A percentile compares a stretch with the other conserved stretches of the same genome.
Evolutionary conservation across 345 rosid genomes (phyloP).

Genomic region (Turnera subulata): DNA sequence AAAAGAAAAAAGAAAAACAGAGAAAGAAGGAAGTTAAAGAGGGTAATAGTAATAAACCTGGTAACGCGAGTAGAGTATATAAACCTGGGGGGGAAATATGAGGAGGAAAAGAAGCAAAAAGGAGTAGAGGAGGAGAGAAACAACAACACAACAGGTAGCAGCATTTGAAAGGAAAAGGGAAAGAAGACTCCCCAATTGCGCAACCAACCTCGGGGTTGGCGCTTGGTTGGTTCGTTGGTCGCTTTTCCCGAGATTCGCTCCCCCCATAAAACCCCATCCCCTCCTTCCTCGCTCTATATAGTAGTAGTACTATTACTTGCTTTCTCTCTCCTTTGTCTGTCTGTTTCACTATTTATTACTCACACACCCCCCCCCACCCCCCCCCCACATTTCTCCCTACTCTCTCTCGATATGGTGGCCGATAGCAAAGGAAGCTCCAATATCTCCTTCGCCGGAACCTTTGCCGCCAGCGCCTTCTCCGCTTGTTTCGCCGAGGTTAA

Average conservation of each 20-base stretch:
- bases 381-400: not conserved
- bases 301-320: too few relatives aligned
- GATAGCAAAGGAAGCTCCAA: constrained; percentile 65
- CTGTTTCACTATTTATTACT: not conserved
- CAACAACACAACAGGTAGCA: not conserved
- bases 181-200: not conserved
- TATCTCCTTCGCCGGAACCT: constrained; percentile 74
- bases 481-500: constrained; percentile 93
- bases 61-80: not conserved
- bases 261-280: not conserved
- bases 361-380: not conserved
- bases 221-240: not conserved
- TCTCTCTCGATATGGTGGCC: constrained; percentile 60
- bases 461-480: constrained; percentile 89
- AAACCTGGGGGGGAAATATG: not conserved
- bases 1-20: not conserved
- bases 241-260: constrained; percentile 16
- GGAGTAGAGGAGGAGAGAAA: too few relatives aligned
- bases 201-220: not conserved
- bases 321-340: not conserved
- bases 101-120: too few relatives aligned
- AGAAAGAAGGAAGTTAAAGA: not conserved
- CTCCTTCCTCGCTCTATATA: not conserved
- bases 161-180: not conserved
- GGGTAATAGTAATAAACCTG: not conserved